Conservation (phyloP, 805 yeast genomes). For the Nakazawaea wyomingensis region DNA sequence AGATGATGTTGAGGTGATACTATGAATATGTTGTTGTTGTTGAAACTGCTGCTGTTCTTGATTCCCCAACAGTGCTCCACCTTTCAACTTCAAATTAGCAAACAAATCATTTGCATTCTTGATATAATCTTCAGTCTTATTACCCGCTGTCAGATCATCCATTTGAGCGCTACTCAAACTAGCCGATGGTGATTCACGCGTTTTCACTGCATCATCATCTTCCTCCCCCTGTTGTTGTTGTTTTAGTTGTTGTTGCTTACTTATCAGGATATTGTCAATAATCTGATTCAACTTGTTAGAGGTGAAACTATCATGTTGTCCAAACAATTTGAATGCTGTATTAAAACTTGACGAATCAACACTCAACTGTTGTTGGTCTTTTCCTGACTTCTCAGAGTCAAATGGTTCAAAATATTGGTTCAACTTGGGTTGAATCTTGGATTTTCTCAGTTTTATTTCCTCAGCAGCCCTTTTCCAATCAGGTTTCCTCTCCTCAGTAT, state of each 20-base stretch:
- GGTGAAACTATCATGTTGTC: slow-evolving; percentile 12
- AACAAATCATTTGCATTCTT: slow-evolving; percentile 19
- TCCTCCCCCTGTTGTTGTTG: background rate
- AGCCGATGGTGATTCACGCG: background rate
- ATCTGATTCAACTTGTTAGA: slow-evolving; percentile 10
- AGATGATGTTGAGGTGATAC: background rate
- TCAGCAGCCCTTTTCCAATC: slow-evolving; percentile 9
- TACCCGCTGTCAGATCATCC: slow-evolving; percentile 1
- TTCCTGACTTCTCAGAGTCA: background rate
- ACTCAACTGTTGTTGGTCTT: slow-evolving; percentile 9
- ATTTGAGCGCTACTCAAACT: background rate
- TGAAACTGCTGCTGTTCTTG: background rate
- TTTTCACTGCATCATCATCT: background rate
- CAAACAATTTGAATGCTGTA: slow-evolving; percentile 12
- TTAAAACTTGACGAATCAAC: slow-evolving; percentile 12
- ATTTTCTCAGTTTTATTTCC: slow-evolving; percentile 2
- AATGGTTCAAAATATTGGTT: slow-evolving; percentile 10
- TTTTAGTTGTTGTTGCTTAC: background rate
- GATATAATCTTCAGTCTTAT: slow-evolving; percentile 18
- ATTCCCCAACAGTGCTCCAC: slow-evolving; percentile 4
- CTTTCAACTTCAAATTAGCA: slow-evolving; percentile 8
- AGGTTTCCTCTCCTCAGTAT: slow-evolving; percentile 5
- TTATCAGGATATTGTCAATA: slow-evolving; percentile 7
- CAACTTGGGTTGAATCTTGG: slow-evolving; percentile 8
- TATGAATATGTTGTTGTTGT: background rate